Evolutionary conservation across 1,284 basidiomycete genomes (phyloP).

Genomic region (Volvariella volvacea): DNA sequence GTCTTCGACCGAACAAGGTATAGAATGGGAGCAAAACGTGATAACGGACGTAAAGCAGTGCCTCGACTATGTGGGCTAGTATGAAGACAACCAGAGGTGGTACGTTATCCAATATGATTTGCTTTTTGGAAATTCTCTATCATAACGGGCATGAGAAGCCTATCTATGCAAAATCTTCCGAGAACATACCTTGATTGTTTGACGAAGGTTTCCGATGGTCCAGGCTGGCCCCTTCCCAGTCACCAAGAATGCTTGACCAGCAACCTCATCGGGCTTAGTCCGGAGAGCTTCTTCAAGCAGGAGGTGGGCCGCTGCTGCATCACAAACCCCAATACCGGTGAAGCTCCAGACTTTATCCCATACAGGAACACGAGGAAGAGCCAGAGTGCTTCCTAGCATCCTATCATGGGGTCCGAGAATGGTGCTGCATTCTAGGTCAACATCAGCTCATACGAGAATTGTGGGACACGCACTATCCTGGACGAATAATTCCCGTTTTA

Average conservation of each 20-base stretch:
- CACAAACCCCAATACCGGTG: slow-evolving; percentile 27
- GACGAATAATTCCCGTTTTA: slow-evolving; percentile 23
- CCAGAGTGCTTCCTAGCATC: slow-evolving; percentile 21
- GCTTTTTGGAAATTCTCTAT: not conserved
- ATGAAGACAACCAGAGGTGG: slow-evolving; percentile 23
- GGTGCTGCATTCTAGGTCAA: slow-evolving; percentile 15
- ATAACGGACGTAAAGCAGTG: slow-evolving; percentile 24
- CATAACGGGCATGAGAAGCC: not conserved
- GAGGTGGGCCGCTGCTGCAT: slow-evolving; percentile 26
- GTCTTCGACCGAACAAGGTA: slow-evolving; percentile 12
- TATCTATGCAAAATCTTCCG: not conserved
- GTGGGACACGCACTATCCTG: slow-evolving; percentile 20
- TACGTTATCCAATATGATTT: slow-evolving; percentile 6
- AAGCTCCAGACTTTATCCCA: slow-evolving; percentile 23
- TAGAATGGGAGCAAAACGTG: slow-evolving; percentile 18
- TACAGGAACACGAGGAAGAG: slow-evolving; percentile 20
- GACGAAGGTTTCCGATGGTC: slow-evolving; percentile 20
- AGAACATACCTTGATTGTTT: slow-evolving; percentile 21
- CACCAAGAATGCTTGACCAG: slow-evolving; percentile 25
- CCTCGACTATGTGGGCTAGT: slow-evolving; percentile 23
- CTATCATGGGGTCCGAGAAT: slow-evolving; percentile 28
- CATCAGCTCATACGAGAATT: not conserved
- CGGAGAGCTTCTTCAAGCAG: slow-evolving; percentile 22
- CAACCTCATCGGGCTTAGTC: slow-evolving; percentile 16
- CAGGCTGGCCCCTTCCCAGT: slow-evolving; percentile 24